Conservation (phyloP, 2,329 filamentous ascomycete species). For the Cladosporium phlei region DNA sequence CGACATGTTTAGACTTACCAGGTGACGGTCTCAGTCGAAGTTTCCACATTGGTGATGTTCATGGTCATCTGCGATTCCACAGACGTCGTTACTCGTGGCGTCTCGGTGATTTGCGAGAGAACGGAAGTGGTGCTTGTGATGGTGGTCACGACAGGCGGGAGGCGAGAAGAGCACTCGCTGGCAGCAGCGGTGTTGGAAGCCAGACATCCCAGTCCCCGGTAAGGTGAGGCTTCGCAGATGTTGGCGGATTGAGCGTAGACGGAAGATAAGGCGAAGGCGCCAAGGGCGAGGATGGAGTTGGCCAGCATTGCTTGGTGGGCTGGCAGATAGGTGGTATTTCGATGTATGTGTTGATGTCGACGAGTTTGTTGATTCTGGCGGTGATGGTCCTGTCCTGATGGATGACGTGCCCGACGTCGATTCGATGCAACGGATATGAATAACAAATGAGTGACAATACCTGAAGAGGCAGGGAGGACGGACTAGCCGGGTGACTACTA, state of each 20-base stretch:
- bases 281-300: slow-evolving; percentile 6
- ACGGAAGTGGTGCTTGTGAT: slow-evolving; percentile 12
- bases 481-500: too few species aligned
- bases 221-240: slow-evolving; percentile 6
- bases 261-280: slow-evolving; percentile 9
- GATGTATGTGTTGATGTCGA: not conserved
- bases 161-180: slow-evolving; percentile 7
- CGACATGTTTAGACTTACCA: not conserved
- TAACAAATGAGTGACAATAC: slow-evolving; percentile 10
- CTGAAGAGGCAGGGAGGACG: slow-evolving; percentile 10
- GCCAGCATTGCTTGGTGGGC: slow-evolving; percentile 1
- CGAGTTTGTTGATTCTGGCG: not conserved
- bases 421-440: too few species aligned
- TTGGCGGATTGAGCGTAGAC: slow-evolving; percentile 9
- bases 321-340: not conserved
- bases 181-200: slow-evolving; percentile 12
- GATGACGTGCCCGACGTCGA: slow-evolving; percentile 11
- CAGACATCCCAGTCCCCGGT: slow-evolving; percentile 5
- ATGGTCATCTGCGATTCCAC: slow-evolving; percentile 5
- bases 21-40: slow-evolving; percentile 2
- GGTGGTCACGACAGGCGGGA: not conserved
- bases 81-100: not conserved
- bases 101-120: slow-evolving; percentile 2
- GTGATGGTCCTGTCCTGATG: slow-evolving; percentile 9
- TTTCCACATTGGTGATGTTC: slow-evolving; percentile 6